Evolutionary conservation across 108 stramenopile genomes (phyloP).

Genomic region (Fistulifera solaris): DNA sequence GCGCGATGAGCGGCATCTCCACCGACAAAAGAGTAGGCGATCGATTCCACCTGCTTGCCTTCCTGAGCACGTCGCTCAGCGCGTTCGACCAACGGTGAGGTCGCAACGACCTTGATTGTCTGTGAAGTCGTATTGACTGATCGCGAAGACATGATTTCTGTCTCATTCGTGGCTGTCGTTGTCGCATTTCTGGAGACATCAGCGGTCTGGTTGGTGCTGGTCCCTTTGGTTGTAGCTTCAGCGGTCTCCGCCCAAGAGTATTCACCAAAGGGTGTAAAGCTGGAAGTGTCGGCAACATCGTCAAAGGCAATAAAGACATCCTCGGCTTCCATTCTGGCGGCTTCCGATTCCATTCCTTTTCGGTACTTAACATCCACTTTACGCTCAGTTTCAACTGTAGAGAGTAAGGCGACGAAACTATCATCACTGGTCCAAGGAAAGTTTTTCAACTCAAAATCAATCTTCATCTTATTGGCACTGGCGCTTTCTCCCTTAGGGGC

Average conservation of each 20-base stretch:
- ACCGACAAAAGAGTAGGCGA: slow-evolving; percentile 21
- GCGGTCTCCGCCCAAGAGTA: slow-evolving; percentile 18
- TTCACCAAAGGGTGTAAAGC: slow-evolving; percentile 14
- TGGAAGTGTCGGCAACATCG: not conserved
- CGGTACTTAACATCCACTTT: slow-evolving; percentile 9
- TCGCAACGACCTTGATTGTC: slow-evolving; percentile 16
- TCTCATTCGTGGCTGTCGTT: too few species aligned
- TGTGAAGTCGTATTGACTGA: not conserved
- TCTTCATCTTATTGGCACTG: slow-evolving; percentile 27
- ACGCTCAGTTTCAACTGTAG: slow-evolving; percentile 6
- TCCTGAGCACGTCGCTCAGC: not conserved
- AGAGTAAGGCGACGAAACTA: slow-evolving; percentile 12
- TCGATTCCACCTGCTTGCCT: not conserved
- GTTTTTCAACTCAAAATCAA: slow-evolving; percentile 15
- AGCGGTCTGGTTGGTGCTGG: not conserved
- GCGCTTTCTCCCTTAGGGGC: not conserved
- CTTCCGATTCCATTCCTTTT: not conserved
- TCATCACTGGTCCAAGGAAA: slow-evolving; percentile 15
- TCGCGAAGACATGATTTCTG: too few species aligned
- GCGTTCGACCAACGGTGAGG: slow-evolving; percentile 4
- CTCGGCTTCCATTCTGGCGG: not conserved
- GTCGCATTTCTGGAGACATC: too few species aligned
- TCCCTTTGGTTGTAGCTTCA: not conserved
- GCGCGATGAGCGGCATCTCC: slow-evolving; percentile 13
- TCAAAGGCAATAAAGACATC: slow-evolving; percentile 5